These are phyloP conservation scores for Corniculantispora saksenae DNA, from an alignment of 2,329 filamentous ascomycete species.

Conservation along the genomic window DNA sequence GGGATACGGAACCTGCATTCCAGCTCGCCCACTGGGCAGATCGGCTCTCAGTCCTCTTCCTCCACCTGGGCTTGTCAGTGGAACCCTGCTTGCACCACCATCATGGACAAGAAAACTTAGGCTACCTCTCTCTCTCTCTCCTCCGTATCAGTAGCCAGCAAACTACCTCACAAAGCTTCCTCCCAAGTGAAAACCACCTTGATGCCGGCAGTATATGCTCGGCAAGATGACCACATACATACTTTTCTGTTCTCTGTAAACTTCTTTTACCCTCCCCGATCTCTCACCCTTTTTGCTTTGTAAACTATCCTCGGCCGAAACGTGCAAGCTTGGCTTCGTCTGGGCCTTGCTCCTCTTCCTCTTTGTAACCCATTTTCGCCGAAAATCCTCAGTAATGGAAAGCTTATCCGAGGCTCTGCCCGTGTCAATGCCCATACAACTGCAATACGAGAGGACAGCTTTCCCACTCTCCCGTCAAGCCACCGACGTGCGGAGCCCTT, in stretches of 20 bases:
- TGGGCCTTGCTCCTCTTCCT: not conserved
- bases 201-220: no score
- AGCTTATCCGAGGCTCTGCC: not conserved
- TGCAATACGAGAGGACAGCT: not conserved
- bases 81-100: constrained; percentile 2
- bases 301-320: no score
- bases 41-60: not conserved
- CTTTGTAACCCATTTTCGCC: not conserved
- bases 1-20: constrained; percentile 11
- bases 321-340: no score
- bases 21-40: constrained; percentile 6
- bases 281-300: no score
- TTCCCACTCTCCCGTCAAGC: not conserved
- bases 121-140: not conserved
- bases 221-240: no score
- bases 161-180: no score
- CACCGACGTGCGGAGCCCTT: not conserved
- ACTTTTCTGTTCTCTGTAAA: no score
- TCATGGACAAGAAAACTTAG: not conserved
- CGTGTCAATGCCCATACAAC: not conserved
- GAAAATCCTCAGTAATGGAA: not conserved
- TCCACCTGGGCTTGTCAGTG: not conserved
- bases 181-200: no score
- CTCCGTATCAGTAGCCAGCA: no score
- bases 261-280: no score